A percentile compares a stretch with the other conserved stretches of the same genome.
Conservation (phyloP, 257 asterid species). For the Nemophila menziesii region DNA sequence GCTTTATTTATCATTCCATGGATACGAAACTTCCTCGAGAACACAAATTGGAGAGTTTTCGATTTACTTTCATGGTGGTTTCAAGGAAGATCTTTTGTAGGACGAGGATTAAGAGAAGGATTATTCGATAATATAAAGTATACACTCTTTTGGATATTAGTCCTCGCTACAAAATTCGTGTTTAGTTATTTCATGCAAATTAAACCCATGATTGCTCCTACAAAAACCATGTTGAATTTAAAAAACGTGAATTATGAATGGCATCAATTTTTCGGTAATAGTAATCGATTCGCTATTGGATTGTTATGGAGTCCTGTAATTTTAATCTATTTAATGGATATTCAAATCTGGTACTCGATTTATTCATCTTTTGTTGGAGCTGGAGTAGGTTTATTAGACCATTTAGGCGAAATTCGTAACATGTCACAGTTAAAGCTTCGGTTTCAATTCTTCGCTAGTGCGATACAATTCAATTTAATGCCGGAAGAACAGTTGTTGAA, state of each 20-base stretch:
- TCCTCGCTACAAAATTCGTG: constrained; percentile 66
- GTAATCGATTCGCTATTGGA: constrained; percentile 85
- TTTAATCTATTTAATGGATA: constrained; percentile 83
- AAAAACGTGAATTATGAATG: constrained; percentile 55
- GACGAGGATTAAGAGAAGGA: constrained; percentile 96
- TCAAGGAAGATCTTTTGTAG: constrained; percentile 83
- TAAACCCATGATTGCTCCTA: constrained; percentile 80
- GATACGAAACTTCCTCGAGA: constrained; percentile 83
- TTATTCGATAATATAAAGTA: constrained; percentile 79
- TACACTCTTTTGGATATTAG: constrained; percentile 71
- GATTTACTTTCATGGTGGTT: constrained; percentile 92
- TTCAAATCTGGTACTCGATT: constrained; percentile 88
- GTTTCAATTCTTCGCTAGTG: constrained; percentile 98
- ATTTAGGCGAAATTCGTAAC: constrained; percentile 94
- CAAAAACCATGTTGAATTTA: constrained; percentile 45
- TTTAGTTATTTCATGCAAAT: constrained; percentile 96
- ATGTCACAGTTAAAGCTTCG: constrained; percentile 89
- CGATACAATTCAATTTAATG: constrained; percentile 91
- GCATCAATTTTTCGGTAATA: constrained; percentile 63
- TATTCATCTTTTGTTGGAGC: constrained; percentile 86
- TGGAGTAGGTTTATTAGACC: constrained; percentile 79
- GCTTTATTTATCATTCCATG: constrained; percentile 74
- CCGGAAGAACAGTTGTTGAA: constrained; percentile 96
- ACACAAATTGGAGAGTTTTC: constrained; percentile 79
- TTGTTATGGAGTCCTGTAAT: constrained; percentile 87